These are phyloP conservation scores for Colletotrichum tabaci DNA, from an alignment of 2,329 filamentous ascomycete species.

Conservation along the genomic window DNA sequence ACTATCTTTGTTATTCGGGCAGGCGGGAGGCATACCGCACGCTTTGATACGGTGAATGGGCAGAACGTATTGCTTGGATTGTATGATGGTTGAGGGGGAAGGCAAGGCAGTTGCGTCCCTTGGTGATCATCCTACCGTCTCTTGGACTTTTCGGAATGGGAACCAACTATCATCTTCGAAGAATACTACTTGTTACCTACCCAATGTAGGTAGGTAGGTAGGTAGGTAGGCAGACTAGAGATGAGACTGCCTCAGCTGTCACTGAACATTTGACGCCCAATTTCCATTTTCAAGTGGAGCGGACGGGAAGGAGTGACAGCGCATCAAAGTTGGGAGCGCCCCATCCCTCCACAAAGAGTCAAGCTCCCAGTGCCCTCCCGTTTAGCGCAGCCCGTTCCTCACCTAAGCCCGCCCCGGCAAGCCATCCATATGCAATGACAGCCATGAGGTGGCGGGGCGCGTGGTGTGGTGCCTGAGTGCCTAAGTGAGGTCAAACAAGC, in stretches of 20 bases:
- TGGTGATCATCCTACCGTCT: background rate
- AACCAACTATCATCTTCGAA: background rate
- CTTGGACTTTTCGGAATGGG: background rate
- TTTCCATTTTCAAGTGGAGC: background rate
- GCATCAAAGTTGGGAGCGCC: conserved; percentile 25
- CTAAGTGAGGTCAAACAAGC: conserved; percentile 6
- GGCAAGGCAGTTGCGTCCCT: background rate
- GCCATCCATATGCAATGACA: conserved; percentile 5
- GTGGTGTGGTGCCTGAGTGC: conserved; percentile 7
- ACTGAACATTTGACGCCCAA: conserved; percentile 18
- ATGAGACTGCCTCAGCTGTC: background rate
- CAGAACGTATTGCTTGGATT: background rate
- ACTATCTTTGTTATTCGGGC: background rate
- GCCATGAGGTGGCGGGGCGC: conserved; percentile 6
- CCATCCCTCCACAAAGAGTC: conserved; percentile 21
- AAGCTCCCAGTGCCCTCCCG: conserved; percentile 14
- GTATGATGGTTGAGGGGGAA: background rate
- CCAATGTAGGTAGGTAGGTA: too few species aligned
- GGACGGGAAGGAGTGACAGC: conserved; percentile 20
- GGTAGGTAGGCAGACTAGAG: too few species aligned
- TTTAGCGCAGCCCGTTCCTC: conserved; percentile 10
- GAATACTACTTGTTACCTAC: background rate
- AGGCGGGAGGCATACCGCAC: background rate
- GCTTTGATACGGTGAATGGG: background rate
- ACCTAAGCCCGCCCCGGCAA: conserved; percentile 3